A percentile compares a stretch with the other conserved stretches of the same genome.
phyloP scores from a whole-genome alignment of 306 rosid species.

The Trifolium fragiferum region DNA sequence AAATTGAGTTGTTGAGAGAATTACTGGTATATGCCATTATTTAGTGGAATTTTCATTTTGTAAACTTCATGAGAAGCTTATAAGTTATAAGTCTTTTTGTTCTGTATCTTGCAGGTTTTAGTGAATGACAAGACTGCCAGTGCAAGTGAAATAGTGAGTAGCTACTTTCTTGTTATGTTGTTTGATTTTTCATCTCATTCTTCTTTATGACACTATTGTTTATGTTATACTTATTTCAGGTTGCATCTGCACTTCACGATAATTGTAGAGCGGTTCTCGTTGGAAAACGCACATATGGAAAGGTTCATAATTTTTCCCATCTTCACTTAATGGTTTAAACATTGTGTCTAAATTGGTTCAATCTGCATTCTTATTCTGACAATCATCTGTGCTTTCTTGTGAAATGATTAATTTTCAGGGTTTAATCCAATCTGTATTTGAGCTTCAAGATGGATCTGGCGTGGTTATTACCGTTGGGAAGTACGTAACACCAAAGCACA shows the following conservation, averaged over 20 bases:
- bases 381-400: neutral
- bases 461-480: constrained; percentile 94
- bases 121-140: constrained; percentile 94
- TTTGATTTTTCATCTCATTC: constrained; percentile 40
- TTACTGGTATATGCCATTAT: neutral
- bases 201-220: constrained; percentile 17
- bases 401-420: constrained; percentile 59
- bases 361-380: neutral
- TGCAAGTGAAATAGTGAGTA: constrained; percentile 97
- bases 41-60: constrained; percentile 24
- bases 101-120: constrained; percentile 70
- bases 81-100: constrained; percentile 40
- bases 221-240: constrained; percentile 63
- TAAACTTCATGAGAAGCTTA: constrained; percentile 41
- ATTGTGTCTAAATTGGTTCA: constrained; percentile 19
- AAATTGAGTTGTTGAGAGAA: constrained; percentile 16
- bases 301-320: constrained; percentile 57
- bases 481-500: constrained; percentile 88
- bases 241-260: constrained; percentile 98
- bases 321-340: constrained; percentile 22
- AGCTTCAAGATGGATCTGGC: constrained; percentile 92
- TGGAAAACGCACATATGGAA: constrained; percentile 91
- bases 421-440: constrained; percentile 93
- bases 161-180: constrained; percentile 37
- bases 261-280: constrained; percentile 96